These are phyloP conservation scores for Cystobasidium slooffiae DNA, from an alignment of 1,284 basidiomycete genomes.

Conservation along the genomic window DNA sequence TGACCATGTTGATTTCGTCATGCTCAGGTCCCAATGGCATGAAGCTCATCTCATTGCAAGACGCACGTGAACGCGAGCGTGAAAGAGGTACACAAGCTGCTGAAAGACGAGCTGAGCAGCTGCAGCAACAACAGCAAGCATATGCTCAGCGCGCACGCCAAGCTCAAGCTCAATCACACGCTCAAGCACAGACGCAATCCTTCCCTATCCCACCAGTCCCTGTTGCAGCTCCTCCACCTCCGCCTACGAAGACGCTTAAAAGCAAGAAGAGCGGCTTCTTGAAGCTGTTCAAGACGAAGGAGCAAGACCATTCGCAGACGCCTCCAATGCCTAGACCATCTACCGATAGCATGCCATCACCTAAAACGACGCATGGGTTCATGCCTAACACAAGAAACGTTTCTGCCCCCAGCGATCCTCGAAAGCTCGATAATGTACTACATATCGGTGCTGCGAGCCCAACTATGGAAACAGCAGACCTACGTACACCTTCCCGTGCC, in stretches of 20 bases:
- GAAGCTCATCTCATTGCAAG: conserved; percentile 36
- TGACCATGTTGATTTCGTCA: neutral
- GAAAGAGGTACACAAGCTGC: conserved; percentile 5
- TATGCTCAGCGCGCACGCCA: neutral
- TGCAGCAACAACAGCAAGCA: neutral
- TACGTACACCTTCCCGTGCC: neutral
- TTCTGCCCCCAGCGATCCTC: conserved; percentile 18
- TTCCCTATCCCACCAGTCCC: neutral
- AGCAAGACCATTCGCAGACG: conserved; percentile 12
- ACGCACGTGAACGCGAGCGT: conserved; percentile 28
- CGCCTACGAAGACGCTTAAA: conserved; percentile 36
- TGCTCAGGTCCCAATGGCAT: conserved; percentile 19
- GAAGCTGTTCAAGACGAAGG: conserved; percentile 44
- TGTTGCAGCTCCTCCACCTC: neutral
- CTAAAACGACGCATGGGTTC: neutral
- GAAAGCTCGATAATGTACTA: conserved; percentile 2
- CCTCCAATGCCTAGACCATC: conserved; percentile 1
- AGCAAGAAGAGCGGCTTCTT: conserved; percentile 45
- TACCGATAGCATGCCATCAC: conserved; percentile 14
- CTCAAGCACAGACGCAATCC: neutral
- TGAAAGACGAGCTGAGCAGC: neutral
- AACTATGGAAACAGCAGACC: neutral
- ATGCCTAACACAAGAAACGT: conserved; percentile 7
- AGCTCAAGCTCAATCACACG: neutral
- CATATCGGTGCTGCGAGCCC: conserved; percentile 9